Evolutionary conservation across 208 protist genomes (phyloP).

Genomic region (Wallacemonas rigidus): DNA sequence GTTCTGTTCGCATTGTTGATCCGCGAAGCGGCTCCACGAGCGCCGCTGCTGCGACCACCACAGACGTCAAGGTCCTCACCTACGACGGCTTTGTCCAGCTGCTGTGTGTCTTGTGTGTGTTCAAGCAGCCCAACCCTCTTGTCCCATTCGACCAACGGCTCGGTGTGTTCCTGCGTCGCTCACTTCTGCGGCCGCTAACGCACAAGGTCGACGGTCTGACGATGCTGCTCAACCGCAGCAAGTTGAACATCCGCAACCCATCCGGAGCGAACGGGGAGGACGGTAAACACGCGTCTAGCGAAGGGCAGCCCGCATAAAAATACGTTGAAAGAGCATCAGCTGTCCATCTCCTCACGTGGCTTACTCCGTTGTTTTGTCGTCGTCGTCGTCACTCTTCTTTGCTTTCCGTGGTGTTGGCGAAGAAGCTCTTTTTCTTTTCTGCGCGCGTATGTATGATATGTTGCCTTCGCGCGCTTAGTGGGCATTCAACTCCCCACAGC

Average conservation of each 20-base stretch:
- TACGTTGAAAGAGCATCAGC: too few relatives aligned
- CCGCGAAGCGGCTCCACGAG: conserved; percentile 28
- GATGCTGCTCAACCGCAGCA: conserved; percentile 32
- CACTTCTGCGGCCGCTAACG: conserved; percentile 71
- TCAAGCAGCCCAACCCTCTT: conserved; percentile 89
- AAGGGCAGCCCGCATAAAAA: too few relatives aligned
- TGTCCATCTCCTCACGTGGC: too few relatives aligned
- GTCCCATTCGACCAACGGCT: conserved; percentile 74
- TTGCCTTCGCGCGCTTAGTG: too few relatives aligned
- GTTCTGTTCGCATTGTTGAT: conserved; percentile 66
- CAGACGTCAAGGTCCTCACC: conserved; percentile 53
- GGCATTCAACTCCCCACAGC: too few relatives aligned
- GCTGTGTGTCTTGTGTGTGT: conserved; percentile 82
- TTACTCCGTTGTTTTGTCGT: too few relatives aligned
- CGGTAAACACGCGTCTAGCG: too few relatives aligned
- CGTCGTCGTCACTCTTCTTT: too few relatives aligned
- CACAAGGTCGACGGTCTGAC: conserved; percentile 55
- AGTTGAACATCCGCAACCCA: background rate
- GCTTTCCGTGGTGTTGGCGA: too few relatives aligned
- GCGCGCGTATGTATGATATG: too few relatives aligned
- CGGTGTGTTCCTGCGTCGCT: conserved; percentile 65
- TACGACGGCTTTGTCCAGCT: conserved; percentile 85
- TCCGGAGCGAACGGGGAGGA: background rate
- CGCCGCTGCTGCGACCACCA: background rate
- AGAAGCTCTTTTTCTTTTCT: too few relatives aligned